Evolutionary conservation across 1,139 yeast species (phyloP).

Genomic region (Yamadazyma kanchanaburiensis): DNA sequence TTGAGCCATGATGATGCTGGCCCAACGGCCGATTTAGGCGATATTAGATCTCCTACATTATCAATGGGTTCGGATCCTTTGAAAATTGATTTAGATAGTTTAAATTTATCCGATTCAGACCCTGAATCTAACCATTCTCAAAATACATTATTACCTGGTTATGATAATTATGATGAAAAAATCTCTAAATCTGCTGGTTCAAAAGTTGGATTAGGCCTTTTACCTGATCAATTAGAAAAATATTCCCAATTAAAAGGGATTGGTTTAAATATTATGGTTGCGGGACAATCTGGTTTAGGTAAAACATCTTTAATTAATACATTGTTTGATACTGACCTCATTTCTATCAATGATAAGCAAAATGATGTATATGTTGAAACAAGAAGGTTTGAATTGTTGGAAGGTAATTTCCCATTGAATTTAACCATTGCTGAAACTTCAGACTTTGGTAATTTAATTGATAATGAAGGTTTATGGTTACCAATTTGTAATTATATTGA

Average conservation of each 20-base stretch:
- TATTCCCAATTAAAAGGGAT: slow-evolving; percentile 26
- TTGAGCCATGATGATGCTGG: too few species aligned
- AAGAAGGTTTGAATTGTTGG: slow-evolving; percentile 42
- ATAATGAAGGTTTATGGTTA: slow-evolving; percentile 54
- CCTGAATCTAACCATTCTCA: too few species aligned
- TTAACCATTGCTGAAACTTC: slow-evolving; percentile 44
- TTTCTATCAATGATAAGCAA: slow-evolving; percentile 15
- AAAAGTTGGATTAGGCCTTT: slow-evolving; percentile 19
- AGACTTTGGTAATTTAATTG: slow-evolving; percentile 28
- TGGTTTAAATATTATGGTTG: slow-evolving; percentile 61
- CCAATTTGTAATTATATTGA: slow-evolving; percentile 59
- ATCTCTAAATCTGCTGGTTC: too few species aligned
- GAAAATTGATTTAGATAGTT: too few species aligned
- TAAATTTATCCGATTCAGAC: too few species aligned
- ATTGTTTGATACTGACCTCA: slow-evolving; percentile 25
- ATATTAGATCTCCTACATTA: too few species aligned
- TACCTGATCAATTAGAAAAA: slow-evolving; percentile 26
- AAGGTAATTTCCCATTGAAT: slow-evolving; percentile 47
- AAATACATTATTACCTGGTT: too few species aligned
- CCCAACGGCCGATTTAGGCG: too few species aligned
- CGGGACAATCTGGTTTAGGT: slow-evolving; percentile 78
- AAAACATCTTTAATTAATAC: slow-evolving; percentile 77
- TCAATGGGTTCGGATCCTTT: too few species aligned
- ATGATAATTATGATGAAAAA: too few species aligned
- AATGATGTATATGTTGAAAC: slow-evolving; percentile 26